Evolutionary conservation across 2,329 filamentous ascomycete species (phyloP).

Genomic region (Helotiales sp.): DNA sequence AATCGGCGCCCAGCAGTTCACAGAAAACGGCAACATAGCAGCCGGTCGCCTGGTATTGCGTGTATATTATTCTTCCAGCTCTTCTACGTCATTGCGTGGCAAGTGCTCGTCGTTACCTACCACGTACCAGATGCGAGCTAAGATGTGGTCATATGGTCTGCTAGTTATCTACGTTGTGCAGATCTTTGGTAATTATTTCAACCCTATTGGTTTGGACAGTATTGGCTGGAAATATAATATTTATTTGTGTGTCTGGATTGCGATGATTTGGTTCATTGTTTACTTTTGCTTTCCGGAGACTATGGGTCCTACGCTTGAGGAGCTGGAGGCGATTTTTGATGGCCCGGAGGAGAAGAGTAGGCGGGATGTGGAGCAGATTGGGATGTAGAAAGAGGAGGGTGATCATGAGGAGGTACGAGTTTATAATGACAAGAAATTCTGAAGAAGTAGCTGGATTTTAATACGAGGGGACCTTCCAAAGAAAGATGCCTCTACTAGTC

Average conservation of each 20-base stretch:
- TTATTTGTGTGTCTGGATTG: conserved; percentile 44
- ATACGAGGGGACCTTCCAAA: no score
- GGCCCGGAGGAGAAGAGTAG: neutral
- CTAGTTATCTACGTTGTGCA: conserved; percentile 18
- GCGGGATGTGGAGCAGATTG: neutral
- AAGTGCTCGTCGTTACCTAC: conserved; percentile 62
- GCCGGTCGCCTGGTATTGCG: conserved; percentile 59
- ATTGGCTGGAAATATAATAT: conserved; percentile 49
- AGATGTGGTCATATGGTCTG: conserved; percentile 30
- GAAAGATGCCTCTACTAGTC: no score
- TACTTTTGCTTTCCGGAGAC: conserved; percentile 45
- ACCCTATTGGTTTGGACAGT: conserved; percentile 46
- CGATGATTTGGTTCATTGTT: conserved; percentile 19
- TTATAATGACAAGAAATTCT: neutral
- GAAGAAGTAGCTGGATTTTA: no score
- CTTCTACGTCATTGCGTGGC: conserved; percentile 65
- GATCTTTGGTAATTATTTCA: conserved; percentile 44
- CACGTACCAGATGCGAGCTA: conserved; percentile 59
- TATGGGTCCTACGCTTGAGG: conserved; percentile 47
- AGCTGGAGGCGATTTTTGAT: conserved; percentile 43
- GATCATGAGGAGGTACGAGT: neutral
- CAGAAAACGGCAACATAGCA: conserved; percentile 49
- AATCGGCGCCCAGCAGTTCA: conserved; percentile 54
- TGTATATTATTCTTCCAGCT: conserved; percentile 65
- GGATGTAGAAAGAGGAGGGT: neutral